Conservation (phyloP, 805 yeast genomes). For the Torulaspora indica region DNA sequence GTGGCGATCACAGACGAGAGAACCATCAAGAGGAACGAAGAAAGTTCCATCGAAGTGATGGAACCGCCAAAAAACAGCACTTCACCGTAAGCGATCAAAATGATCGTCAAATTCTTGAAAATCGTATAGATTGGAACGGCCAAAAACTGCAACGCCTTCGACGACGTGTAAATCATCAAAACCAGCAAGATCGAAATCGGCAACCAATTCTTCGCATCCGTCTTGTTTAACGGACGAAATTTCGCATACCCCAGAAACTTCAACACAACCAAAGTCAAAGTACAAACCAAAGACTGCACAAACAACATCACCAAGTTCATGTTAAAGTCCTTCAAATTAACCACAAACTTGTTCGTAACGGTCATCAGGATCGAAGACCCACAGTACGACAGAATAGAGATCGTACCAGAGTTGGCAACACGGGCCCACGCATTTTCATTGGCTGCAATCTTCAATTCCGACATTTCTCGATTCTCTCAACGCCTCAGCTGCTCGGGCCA, state of each 20-base stretch:
- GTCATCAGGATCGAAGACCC: constrained; percentile 95
- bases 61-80: constrained; percentile 94
- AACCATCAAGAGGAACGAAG: constrained; percentile 88
- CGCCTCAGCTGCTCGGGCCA: background rate
- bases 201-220: constrained; percentile 92
- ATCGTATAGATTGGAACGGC: constrained; percentile 95
- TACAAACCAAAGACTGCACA: constrained; percentile 82
- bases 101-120: constrained; percentile 95
- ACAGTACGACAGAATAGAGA: constrained; percentile 82
- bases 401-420: constrained; percentile 46
- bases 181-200: constrained; percentile 90
- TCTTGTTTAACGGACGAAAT: constrained; percentile 77
- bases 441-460: constrained; percentile 30
- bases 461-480: constrained; percentile 19
- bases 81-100: constrained; percentile 96
- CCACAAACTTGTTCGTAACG: constrained; percentile 91
- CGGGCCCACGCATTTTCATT: constrained; percentile 23
- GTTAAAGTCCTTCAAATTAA: constrained; percentile 62
- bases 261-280: constrained; percentile 63
- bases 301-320: constrained; percentile 88
- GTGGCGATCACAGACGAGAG: constrained; percentile 94
- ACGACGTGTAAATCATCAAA: constrained; percentile 90
- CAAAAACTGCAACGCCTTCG: constrained; percentile 88
- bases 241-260: constrained; percentile 72
- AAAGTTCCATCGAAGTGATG: constrained; percentile 84